These are phyloP conservation scores for Eucalyptus marginata DNA, from an alignment of 345 rosid species.

Conservation along the genomic window DNA sequence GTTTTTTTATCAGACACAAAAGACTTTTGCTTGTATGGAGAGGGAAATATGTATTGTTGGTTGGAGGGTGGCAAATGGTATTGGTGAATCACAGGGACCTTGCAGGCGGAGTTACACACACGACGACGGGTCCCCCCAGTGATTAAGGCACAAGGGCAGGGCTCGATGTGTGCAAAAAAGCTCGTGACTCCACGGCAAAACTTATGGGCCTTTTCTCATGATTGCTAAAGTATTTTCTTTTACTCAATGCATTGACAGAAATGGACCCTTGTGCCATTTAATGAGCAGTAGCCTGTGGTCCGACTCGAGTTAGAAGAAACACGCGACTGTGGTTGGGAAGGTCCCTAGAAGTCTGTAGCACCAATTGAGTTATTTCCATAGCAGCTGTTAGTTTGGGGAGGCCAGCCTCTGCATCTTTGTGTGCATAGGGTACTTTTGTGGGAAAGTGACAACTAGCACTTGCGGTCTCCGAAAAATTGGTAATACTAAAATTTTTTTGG, in stretches of 20 bases:
- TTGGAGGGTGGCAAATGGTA: background rate
- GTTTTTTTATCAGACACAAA: background rate
- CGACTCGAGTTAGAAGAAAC: background rate
- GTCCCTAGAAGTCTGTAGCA: background rate
- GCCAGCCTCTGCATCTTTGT: background rate
- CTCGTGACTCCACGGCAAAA: background rate
- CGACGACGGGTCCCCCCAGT: background rate
- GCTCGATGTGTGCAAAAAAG: background rate
- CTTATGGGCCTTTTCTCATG: background rate
- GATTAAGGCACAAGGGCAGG: background rate
- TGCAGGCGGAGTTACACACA: background rate
- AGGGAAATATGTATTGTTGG: background rate
- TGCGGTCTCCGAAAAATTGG: background rate
- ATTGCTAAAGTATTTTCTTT: background rate
- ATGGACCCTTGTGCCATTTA: background rate
- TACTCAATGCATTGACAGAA: background rate
- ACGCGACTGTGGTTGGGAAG: background rate
- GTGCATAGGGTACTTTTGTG: background rate
- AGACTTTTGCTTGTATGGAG: background rate
- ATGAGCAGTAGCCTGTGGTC: background rate
- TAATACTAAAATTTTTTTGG: background rate
- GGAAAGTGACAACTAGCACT: background rate
- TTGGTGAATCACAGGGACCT: background rate
- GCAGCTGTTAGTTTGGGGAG: background rate
- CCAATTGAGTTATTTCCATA: background rate